Evolutionary conservation across 495 filamentous ascomycete species (phyloP), one percentile per base, ranked within the genome.

Genomic region (Tuber indicum): DNA sequence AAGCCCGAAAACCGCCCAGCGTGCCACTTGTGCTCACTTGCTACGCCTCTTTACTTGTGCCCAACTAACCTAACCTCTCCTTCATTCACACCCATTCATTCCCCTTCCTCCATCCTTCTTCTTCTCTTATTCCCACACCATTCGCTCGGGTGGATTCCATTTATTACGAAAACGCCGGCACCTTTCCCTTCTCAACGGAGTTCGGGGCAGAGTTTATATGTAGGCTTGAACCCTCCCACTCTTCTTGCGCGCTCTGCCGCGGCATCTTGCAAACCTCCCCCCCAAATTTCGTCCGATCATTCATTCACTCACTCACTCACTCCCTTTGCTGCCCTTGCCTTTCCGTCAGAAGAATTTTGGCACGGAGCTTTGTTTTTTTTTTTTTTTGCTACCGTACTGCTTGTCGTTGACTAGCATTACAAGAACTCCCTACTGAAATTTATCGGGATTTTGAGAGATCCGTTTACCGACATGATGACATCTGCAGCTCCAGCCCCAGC

Each of bases 381-480:
- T 66, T 26, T 66, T 66, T 14, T 3, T 36, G 32, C 58, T 36
- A 12, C 58, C 17, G 14, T 36, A 12, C 58, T 36, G 14, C 14
- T 66, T 66, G 58, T 66, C 14, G 26, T 66, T 36, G 58, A 8
- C 58, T 66, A 0, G 58, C 58, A 14, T 66, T 36, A n/a, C 14
- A 2, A 66, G 58, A 36, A 36, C 32, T 14, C 26, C 26, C 58
- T 5, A 36, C 32, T 66, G 58, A 36, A 36, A 36, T 36, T 36
- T 66, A 58, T 66, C 26, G 26, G 26, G 26, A 12, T 62, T 62
- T 62, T 32, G 46, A 70, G 43, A 39, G 43, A 79, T 41, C 77
- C 78, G 78, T 80, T 80, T 80, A 80, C 78, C 78, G 78, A 80
- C 74, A 80, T 80, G 77, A 80, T 80, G 78, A 80, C 78, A 80